Evolutionary conservation across 768 basidiomycete genomes (phyloP).

Genomic region (Pisolithus marmoratus): DNA sequence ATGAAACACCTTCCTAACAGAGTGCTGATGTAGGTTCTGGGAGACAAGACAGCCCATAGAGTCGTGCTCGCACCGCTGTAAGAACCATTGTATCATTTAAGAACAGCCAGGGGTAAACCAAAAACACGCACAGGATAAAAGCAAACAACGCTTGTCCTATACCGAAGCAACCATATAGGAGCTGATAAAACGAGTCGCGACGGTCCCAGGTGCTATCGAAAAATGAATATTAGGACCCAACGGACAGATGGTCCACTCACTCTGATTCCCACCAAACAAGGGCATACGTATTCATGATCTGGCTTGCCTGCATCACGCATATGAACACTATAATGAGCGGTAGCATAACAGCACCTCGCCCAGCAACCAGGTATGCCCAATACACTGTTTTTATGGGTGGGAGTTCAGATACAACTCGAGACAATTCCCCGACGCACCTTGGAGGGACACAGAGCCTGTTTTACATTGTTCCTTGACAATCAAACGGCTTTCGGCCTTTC

Average conservation of each 20-base stretch:
- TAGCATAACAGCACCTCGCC: slow-evolving; percentile 41
- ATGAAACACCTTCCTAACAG: slow-evolving; percentile 53
- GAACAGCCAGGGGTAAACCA: neutral
- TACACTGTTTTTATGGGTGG: no score
- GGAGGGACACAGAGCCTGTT: slow-evolving; percentile 53
- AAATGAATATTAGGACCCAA: neutral
- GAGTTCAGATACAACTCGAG: no score
- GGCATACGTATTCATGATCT: slow-evolving; percentile 59
- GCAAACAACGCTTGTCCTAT: slow-evolving; percentile 53
- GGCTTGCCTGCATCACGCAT: slow-evolving; percentile 54
- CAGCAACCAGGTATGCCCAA: slow-evolving; percentile 51
- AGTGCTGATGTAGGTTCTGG: slow-evolving; percentile 53
- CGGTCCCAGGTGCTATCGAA: slow-evolving; percentile 37
- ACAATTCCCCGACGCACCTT: slow-evolving; percentile 28
- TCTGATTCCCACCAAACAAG: slow-evolving; percentile 70
- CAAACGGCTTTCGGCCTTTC: slow-evolving; percentile 60
- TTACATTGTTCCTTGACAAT: slow-evolving; percentile 60
- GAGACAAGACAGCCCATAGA: slow-evolving; percentile 55
- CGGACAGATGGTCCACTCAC: slow-evolving; percentile 26
- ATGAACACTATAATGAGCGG: slow-evolving; percentile 48
- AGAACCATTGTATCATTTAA: neutral
- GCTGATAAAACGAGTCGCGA: slow-evolving; percentile 57
- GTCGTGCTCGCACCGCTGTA: slow-evolving; percentile 46
- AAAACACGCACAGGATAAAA: slow-evolving; percentile 43
- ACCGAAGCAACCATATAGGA: slow-evolving; percentile 57